Base-by-base conservation (phyloP, 2,329 filamentous ascomycete genomes). In the Venturia nashicola region DNA sequence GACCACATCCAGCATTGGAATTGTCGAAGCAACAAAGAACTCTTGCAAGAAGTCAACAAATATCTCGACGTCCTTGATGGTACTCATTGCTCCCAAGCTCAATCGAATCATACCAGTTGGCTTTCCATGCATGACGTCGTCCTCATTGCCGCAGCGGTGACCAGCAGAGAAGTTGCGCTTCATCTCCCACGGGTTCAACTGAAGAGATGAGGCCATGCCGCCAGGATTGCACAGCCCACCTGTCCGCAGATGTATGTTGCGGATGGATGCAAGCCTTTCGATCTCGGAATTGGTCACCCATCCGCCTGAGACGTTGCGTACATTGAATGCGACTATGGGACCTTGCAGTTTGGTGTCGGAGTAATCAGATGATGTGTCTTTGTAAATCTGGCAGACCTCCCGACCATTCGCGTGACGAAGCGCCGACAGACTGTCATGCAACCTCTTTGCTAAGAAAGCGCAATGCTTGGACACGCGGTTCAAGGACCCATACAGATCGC, bases 151-250 rank as follows among this genome's bases (percentile, higher is more conserved):
- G 73, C 94, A 99, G 46, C 90, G 84, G 71, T 91, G 86, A 0
- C 94, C 94, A 2, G 87, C 84, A 0, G 88, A 90, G 70, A 94
- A 96, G 72, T 96, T 96, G 65, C 83, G 82, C 68, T 81, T 87
- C 81, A 97, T 87, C 71, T 97, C 91, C 83, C 87, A 88, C 0
- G 90, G 85, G 59, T 86, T 82, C 62, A 97, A 80, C 1, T 79
- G 78, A n/a, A 97, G 80, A 23, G 86, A 84, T 1, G 81, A 80
- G 16, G 91, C 88, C 65, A 96, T 83, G 1, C 91, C 91, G 11
- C 92, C 94, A 0, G 94, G 93, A 69, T 96, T 97, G 76, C 94
- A 99, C 1, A 97, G 79, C 0, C 91, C 89, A 5, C 94, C 94
- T 0, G 91, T 96, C 44, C 94, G 85, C 20, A 97, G 77, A 70